phyloP scores from a whole-genome alignment of 345 rosid species.

The Eucalyptus sideroxylon region DNA sequence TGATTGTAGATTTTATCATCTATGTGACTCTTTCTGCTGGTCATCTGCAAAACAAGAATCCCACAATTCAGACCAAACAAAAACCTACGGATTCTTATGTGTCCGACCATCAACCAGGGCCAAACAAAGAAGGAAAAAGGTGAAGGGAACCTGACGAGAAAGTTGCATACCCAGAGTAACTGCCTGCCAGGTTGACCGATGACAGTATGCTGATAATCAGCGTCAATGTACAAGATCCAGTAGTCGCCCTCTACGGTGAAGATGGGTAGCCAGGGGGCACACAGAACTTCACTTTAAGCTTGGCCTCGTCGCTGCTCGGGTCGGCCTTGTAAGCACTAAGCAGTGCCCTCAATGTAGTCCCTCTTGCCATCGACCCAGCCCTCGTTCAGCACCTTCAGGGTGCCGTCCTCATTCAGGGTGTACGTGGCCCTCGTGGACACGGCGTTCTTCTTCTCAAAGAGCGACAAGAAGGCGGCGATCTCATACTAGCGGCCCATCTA shows the following conservation, averaged over 20 bases:
- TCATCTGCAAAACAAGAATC: constrained; percentile 21
- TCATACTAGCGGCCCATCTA: constrained; percentile 94
- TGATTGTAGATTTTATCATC: constrained; percentile 49
- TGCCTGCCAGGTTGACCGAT: constrained; percentile 58
- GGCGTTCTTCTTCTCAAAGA: constrained; percentile 13
- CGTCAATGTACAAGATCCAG: constrained; percentile 63
- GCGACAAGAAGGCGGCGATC: constrained; percentile 64
- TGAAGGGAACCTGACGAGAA: neutral
- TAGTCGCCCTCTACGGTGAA: constrained; percentile 57
- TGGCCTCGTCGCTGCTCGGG: constrained; percentile 66
- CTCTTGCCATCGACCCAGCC: constrained; percentile 67
- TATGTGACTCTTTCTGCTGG: constrained; percentile 42
- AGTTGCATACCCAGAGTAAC: constrained; percentile 49
- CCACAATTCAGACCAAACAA: too few relatives aligned
- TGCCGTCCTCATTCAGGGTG: constrained; percentile 54
- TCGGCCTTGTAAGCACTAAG: constrained; percentile 67
- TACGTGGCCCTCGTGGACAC: constrained; percentile 32
- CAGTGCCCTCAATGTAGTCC: constrained; percentile 41
- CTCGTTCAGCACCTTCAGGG: constrained; percentile 66
- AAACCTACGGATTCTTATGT: too few relatives aligned
- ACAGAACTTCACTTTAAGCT: constrained; percentile 75
- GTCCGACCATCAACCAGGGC: too few relatives aligned
- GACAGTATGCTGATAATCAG: constrained; percentile 45
- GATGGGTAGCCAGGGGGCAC: constrained; percentile 32
- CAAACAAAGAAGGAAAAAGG: constrained; percentile 6